These are phyloP conservation scores for Cucurbita ficifolia DNA, from an alignment of 306 rosid species.

Conservation along the genomic window DNA sequence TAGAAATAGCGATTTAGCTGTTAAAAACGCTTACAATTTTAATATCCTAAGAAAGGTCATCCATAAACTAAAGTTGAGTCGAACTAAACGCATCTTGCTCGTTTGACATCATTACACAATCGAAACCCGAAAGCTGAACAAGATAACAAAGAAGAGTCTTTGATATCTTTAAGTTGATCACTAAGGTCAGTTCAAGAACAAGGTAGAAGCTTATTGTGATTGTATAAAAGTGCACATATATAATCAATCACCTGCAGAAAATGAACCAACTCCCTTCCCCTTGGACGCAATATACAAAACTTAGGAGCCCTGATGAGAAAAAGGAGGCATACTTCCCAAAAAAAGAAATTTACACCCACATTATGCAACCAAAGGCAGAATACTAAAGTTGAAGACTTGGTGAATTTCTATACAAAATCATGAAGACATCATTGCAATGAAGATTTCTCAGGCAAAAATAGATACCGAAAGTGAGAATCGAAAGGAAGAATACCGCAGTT, in stretches of 20 bases:
- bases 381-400: background rate
- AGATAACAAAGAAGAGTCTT: background rate
- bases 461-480: slow-evolving; percentile 55
- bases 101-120: no score
- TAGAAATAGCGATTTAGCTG: no score
- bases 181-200: background rate
- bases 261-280: background rate
- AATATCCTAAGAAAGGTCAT: no score
- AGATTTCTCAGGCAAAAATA: slow-evolving; percentile 31
- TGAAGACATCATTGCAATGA: background rate
- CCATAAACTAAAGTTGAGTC: no score
- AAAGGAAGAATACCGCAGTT: slow-evolving; percentile 62
- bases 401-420: slow-evolving; percentile 1
- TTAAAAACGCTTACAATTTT: no score
- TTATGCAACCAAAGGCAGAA: background rate
- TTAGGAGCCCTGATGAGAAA: background rate
- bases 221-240: background rate
- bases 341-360: background rate
- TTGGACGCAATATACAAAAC: slow-evolving; percentile 1
- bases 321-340: background rate
- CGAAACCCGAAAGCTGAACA: background rate
- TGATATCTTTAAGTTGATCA: background rate
- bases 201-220: slow-evolving; percentile 2
- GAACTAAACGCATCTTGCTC: no score
- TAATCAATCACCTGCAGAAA: background rate